Evolutionary conservation across 1,284 basidiomycete species (phyloP).

Genomic region (Caloboletus firmus): DNA sequence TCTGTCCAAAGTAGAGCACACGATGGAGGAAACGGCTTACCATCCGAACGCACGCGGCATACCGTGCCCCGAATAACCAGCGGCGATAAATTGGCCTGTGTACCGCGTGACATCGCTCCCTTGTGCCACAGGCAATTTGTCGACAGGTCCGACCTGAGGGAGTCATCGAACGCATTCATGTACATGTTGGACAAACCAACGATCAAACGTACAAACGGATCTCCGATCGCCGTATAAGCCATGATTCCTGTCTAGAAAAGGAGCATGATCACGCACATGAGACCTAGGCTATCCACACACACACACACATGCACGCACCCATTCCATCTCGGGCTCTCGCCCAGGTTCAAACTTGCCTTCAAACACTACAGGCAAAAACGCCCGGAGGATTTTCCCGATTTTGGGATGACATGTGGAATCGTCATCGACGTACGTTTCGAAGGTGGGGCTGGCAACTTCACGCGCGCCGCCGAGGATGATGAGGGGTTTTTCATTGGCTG

Average conservation of each 20-base stretch:
- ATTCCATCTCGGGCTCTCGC: conserved; percentile 66
- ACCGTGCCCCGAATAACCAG: conserved; percentile 77
- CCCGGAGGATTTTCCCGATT: conserved; percentile 51
- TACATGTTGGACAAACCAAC: not conserved
- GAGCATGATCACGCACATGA: not conserved
- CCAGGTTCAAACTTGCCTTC: conserved; percentile 50
- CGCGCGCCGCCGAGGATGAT: conserved; percentile 76
- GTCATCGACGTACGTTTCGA: conserved; percentile 59
- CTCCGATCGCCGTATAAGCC: conserved; percentile 64
- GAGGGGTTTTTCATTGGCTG: conserved; percentile 45
- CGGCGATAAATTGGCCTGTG: conserved; percentile 69
- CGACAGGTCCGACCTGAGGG: conserved; percentile 63
- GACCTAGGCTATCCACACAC: not conserved
- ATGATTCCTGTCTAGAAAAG: conserved; percentile 72
- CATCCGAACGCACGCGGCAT: conserved; percentile 78
- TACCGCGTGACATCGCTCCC: conserved; percentile 26
- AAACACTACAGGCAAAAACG: conserved; percentile 61
- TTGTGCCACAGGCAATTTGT: conserved; percentile 29
- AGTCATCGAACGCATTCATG: not conserved
- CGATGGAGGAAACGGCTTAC: not conserved
- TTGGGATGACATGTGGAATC: conserved; percentile 54
- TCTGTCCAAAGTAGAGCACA: not conserved
- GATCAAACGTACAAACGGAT: conserved; percentile 62
- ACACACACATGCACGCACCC: conserved; percentile 45
- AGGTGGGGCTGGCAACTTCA: conserved; percentile 42